Conservation (phyloP, 1,284 basidiomycete species). For the Boletus sp. region DNA sequence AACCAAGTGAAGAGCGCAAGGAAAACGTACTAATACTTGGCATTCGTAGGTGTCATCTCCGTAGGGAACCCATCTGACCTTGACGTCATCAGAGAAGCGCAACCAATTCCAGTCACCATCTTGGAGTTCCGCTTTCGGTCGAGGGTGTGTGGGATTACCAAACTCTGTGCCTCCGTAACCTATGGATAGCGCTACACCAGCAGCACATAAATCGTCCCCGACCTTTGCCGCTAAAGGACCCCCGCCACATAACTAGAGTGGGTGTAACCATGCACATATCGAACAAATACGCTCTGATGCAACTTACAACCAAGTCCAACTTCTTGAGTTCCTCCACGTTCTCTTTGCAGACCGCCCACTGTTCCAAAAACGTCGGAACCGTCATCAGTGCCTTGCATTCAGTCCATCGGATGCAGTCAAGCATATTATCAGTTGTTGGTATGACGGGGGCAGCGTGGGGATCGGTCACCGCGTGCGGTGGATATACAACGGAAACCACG, state of each 20-base stretch:
- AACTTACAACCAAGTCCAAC: constrained; percentile 15
- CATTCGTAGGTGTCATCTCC: constrained; percentile 31
- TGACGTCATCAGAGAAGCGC: constrained; percentile 8
- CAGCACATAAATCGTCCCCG: constrained; percentile 16
- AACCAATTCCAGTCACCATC: constrained; percentile 33
- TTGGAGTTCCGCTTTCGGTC: neutral
- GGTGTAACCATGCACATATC: neutral
- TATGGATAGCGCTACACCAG: constrained; percentile 14
- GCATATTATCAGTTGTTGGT: constrained; percentile 18
- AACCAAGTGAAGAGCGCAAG: neutral
- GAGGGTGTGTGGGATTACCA: constrained; percentile 2
- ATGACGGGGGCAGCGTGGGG: constrained; percentile 4
- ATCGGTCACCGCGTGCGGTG: constrained; percentile 4
- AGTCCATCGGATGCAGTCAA: constrained; percentile 5
- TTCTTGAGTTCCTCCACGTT: constrained; percentile 7
- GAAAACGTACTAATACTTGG: constrained; percentile 24
- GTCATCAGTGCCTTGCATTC: constrained; percentile 6
- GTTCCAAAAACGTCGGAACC: constrained; percentile 17
- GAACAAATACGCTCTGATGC: neutral
- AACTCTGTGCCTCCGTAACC: constrained; percentile 28
- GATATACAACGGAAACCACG: neutral
- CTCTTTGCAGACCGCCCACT: constrained; percentile 5
- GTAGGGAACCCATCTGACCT: constrained; percentile 25
- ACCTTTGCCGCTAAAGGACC: constrained; percentile 20
- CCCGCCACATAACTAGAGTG: constrained; percentile 13